Evolutionary conservation across 2,329 filamentous ascomycete species (phyloP).

Genomic region (Lachnellula hyalina): DNA sequence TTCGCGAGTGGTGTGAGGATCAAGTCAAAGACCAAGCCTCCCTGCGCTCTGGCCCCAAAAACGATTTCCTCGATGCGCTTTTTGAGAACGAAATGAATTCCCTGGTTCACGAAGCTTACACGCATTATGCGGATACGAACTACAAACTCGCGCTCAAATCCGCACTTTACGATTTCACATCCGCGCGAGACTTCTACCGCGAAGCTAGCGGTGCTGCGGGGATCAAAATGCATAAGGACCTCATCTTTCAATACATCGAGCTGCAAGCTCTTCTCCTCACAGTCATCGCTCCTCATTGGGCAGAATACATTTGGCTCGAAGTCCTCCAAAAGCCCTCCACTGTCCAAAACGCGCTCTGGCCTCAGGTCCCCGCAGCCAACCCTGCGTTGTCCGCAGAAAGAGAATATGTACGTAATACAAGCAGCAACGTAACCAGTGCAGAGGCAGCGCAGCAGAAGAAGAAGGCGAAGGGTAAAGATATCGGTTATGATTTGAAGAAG

Average conservation of each 20-base stretch:
- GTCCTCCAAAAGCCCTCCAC: conserved; percentile 71
- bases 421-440: conserved; percentile 77
- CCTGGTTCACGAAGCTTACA: conserved; percentile 70
- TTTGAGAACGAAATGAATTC: conserved; percentile 92
- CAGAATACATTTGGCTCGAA: conserved; percentile 91
- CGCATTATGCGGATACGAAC: conserved; percentile 73
- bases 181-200: conserved; percentile 84
- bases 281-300: conserved; percentile 87
- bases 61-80: conserved; percentile 77
- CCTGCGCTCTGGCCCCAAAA: conserved; percentile 70
- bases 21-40: conserved; percentile 63
- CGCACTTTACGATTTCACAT: conserved; percentile 85
- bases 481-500: conserved; percentile 81
- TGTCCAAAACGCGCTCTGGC: conserved; percentile 76
- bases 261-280: conserved; percentile 78
- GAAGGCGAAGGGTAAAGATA: conserved; percentile 86
- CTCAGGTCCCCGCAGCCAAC: conserved; percentile 60
- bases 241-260: conserved; percentile 76
- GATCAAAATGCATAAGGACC: conserved; percentile 79
- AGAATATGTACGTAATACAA: conserved; percentile 69
- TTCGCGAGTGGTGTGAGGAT: conserved; percentile 92
- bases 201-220: conserved; percentile 72
- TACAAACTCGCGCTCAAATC: conserved; percentile 86
- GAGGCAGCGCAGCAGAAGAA: conserved; percentile 82
- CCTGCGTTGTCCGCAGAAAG: conserved; percentile 68